Base-by-base conservation (phyloP, 139 green algal genomes). In the Volvox reticuliferus region DNA sequence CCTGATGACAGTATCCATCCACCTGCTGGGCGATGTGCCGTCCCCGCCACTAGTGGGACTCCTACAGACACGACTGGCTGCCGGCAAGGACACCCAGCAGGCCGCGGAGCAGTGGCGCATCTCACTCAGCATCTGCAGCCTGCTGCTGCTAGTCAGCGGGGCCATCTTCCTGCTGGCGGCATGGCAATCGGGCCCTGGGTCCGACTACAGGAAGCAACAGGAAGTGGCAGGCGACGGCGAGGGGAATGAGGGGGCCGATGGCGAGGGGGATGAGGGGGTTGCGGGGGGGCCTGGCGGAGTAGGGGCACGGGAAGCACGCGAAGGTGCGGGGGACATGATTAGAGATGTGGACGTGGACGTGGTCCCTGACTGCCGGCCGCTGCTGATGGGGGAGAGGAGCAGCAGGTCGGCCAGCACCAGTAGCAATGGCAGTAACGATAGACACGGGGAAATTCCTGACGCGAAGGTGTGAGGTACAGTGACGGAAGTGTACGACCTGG, bases 11-110 rank as follows among this genome's bases (percentile, higher is more conserved):
- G 93, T 99, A 24, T 91, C 89, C 61, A 98, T 99, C 18, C 98
- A 99, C 81, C 50, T 99, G n/a, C 83, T 98, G 1, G 98, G 98
- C 0, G 98, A 99, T 91, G 98, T 99, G 71, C 98, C 98, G 17
- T 97, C 95, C 19, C 97, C 98, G 13, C 97, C 98, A 1, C 75
- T 98, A 36, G 92, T 98, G 30, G 98, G 98, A 36, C 69, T 91
- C 67, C 75, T 99, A 37, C 96, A 99, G 93, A 95, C 32, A n/a
- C 83, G 83, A 19, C 83, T 95, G 50, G 73, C 84, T 26, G 35
- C 50, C 9, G 89, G 91, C 19, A 93, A 93, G 83, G 36, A n/a
- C 17, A 67, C 75, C 0, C 62, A 37, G 0, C 89, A 91, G 35
- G 92, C 91, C 0, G 93, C 90, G 73, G 82, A 93, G 87, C 78